Conservation (phyloP, 2,329 filamentous ascomycete genomes). For the Epichloe sp. region DNA sequence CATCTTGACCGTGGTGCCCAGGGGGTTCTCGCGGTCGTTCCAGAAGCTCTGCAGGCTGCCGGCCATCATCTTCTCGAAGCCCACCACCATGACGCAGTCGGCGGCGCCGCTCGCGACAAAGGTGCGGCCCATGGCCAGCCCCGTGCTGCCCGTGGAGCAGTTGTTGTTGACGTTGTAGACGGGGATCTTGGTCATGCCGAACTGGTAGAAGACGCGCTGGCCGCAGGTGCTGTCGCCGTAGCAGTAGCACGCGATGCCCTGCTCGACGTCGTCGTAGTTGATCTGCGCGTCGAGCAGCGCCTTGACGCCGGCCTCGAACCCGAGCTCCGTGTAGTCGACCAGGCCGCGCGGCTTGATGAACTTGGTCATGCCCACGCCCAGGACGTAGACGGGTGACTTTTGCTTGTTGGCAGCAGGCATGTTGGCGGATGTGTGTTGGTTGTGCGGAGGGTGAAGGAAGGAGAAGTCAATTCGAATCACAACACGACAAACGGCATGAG, state of each 20-base stretch:
- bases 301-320: constrained; percentile 84
- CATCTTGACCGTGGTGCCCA: constrained; percentile 58
- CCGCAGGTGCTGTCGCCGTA: constrained; percentile 93
- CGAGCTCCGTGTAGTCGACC: constrained; percentile 88
- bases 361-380: constrained; percentile 97
- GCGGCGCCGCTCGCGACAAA: constrained; percentile 69
- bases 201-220: constrained; percentile 96
- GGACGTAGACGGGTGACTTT: constrained; percentile 59
- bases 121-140: constrained; percentile 69
- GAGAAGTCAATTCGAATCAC: too few relatives aligned
- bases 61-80: constrained; percentile 96
- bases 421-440: constrained; percentile 7
- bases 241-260: constrained; percentile 94
- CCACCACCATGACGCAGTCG: constrained; percentile 81
- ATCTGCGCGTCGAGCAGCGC: constrained; percentile 77
- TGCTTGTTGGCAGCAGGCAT: constrained; percentile 38
- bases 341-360: constrained; percentile 96
- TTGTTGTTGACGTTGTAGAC: constrained; percentile 99
- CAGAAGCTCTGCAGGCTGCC: constrained; percentile 77
- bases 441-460: background rate
- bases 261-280: constrained; percentile 92
- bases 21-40: constrained; percentile 75
- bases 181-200: constrained; percentile 92
- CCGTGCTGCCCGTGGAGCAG: constrained; percentile 90
- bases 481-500: too few relatives aligned